phyloP scores from a whole-genome alignment of 306 rosid genomes.

The Delonix regia region DNA sequence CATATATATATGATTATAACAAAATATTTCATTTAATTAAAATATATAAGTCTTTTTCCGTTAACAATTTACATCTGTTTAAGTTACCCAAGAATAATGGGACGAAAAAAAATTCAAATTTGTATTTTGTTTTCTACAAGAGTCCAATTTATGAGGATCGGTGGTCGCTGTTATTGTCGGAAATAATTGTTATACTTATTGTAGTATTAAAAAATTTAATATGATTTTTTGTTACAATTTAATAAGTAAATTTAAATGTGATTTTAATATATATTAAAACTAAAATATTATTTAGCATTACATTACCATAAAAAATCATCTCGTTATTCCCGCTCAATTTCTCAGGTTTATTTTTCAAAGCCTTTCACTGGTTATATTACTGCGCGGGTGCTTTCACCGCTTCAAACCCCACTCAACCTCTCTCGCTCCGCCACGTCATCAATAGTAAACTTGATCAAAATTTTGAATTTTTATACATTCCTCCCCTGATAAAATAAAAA shows the following conservation, averaged over 20 bases:
- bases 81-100: neutral
- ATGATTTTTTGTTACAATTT: no score
- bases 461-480: neutral
- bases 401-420: slow-evolving; percentile 43
- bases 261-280: no score
- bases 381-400: slow-evolving; percentile 56
- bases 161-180: no score
- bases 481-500: slow-evolving; percentile 13
- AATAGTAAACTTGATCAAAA: slow-evolving; percentile 8
- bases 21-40: no score
- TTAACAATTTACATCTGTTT: no score
- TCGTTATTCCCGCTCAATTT: slow-evolving; percentile 60
- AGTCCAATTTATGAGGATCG: slow-evolving; percentile 3
- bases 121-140: neutral
- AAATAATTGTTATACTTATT: no score
- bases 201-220: no score
- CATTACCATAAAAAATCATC: no score
- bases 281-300: no score
- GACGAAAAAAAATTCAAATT: neutral
- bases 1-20: no score
- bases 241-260: no score
- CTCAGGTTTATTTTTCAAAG: slow-evolving; percentile 41
- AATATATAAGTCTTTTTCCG: no score
- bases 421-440: slow-evolving; percentile 50
- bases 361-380: neutral